Conservation (phyloP, 2,329 filamentous ascomycete genomes). For the Paracamarosporium sp. region DNA sequence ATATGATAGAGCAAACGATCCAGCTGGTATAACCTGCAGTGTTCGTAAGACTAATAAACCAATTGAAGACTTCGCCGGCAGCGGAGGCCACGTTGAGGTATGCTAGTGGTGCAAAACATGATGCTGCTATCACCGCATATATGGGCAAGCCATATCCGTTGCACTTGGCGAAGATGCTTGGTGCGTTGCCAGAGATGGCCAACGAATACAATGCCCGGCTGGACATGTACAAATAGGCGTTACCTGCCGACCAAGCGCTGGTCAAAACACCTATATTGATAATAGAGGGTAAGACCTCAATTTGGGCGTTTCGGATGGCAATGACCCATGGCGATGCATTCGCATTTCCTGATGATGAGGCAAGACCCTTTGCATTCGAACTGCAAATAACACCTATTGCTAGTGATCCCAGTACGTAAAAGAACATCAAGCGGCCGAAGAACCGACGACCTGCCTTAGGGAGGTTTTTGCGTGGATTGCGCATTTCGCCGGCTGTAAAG, state of each 20-base stretch:
- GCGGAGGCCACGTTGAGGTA: constrained; percentile 57
- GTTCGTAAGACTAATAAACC: constrained; percentile 74
- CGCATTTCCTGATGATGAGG: constrained; percentile 60
- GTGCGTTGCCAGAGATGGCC: constrained; percentile 70
- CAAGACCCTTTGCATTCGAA: constrained; percentile 58
- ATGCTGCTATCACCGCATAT: constrained; percentile 52
- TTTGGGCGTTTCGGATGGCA: constrained; percentile 56
- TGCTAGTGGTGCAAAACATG: constrained; percentile 54
- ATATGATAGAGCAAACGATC: constrained; percentile 63
- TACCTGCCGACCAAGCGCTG: constrained; percentile 66
- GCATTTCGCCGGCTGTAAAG: constrained; percentile 65
- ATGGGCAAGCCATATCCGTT: constrained; percentile 65
- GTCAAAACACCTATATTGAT: constrained; percentile 75
- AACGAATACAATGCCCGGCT: constrained; percentile 61
- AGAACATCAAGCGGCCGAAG: constrained; percentile 68
- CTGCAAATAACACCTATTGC: constrained; percentile 67
- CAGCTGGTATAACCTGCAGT: constrained; percentile 61
- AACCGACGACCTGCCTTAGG: constrained; percentile 65
- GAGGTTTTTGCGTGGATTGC: constrained; percentile 64
- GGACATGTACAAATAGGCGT: constrained; percentile 61
- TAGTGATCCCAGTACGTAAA: constrained; percentile 64
- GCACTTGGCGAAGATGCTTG: constrained; percentile 65
- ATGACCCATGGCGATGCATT: constrained; percentile 60
- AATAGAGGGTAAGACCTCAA: constrained; percentile 66
- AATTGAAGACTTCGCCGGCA: constrained; percentile 63